Percentiles rank a stretch among this genome's conserved stretches.
Conservation (phyloP, 106 monocot species). For the Vanilla planifolia region DNA sequence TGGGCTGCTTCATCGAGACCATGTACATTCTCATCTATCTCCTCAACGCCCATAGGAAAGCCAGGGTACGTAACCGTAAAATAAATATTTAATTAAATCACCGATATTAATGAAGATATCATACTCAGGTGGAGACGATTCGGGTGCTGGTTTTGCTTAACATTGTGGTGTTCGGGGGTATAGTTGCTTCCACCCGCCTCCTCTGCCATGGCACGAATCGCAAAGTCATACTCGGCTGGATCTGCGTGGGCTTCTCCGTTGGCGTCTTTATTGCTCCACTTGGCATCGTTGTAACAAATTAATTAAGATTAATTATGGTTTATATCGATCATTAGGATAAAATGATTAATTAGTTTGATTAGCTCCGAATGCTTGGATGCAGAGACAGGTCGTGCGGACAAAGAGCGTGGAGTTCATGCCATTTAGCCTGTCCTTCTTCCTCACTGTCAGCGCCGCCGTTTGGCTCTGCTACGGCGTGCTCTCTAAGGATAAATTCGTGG, state of each 20-base stretch:
- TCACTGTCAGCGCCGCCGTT: constrained; percentile 28
- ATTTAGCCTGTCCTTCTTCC: constrained; percentile 25
- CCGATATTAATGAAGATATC: not conserved
- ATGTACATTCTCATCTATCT: constrained; percentile 59
- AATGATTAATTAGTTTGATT: not conserved
- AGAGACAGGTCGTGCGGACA: constrained; percentile 54
- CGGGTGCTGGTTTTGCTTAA: constrained; percentile 28
- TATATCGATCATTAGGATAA: not conserved
- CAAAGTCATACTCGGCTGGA: constrained; percentile 31
- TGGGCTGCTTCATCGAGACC: constrained; percentile 51
- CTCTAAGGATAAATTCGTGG: constrained; percentile 26
- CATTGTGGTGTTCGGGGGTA: constrained; percentile 31
- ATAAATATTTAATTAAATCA: not conserved
- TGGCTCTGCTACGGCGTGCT: constrained; percentile 34
- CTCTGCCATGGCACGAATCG: constrained; percentile 15
- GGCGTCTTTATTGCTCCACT: constrained; percentile 60
- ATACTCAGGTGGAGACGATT: not conserved
- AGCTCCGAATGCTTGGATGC: no score
- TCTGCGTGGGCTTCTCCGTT: constrained; percentile 42
- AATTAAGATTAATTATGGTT: no score
- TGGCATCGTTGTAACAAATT: constrained; percentile 37
- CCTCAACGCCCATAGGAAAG: constrained; percentile 33
- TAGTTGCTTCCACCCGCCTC: constrained; percentile 36
- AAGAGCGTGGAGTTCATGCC: constrained; percentile 80
- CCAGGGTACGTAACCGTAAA: constrained; percentile 23